A percentile compares a stretch with the other conserved stretches of the same genome.
Conservation (phyloP, 1,284 basidiomycete genomes). For the Cryptococcus sp. region DNA sequence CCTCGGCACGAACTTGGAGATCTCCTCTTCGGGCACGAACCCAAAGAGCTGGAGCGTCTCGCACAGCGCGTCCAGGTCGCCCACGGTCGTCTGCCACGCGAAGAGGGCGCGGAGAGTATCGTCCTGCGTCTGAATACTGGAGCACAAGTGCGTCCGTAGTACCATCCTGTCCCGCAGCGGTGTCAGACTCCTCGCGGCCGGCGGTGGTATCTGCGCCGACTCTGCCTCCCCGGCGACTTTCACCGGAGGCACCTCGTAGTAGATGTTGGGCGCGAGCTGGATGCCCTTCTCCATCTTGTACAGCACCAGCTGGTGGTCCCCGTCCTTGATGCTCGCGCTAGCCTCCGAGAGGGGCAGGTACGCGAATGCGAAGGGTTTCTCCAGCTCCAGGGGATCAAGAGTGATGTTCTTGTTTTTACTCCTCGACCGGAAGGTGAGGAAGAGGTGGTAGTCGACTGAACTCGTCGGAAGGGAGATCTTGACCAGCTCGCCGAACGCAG, state of each 20-base stretch:
- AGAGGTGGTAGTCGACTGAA: conserved; percentile 73
- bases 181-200: conserved; percentile 61
- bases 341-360: conserved; percentile 80
- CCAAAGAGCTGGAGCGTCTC: conserved; percentile 79
- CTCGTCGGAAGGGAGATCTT: conserved; percentile 75
- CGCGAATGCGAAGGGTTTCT: conserved; percentile 85
- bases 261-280: conserved; percentile 63
- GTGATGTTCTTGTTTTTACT: conserved; percentile 50
- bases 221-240: conserved; percentile 60
- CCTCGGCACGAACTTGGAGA: conserved; percentile 88
- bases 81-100: conserved; percentile 66
- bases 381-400: conserved; percentile 48
- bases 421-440: conserved; percentile 88
- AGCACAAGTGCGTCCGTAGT: conserved; percentile 85
- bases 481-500: conserved; percentile 89
- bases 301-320: conserved; percentile 76
- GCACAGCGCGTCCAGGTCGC: conserved; percentile 65
- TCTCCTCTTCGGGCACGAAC: conserved; percentile 87
- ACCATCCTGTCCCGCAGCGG: conserved; percentile 73
- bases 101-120: conserved; percentile 76
- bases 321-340: conserved; percentile 82
- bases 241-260: conserved; percentile 65
- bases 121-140: conserved; percentile 90
- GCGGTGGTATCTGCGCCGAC: conserved; percentile 55
- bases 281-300: conserved; percentile 71